Evolutionary conservation across 2,329 filamentous ascomycete species (phyloP), one percentile per base, ranked within the genome.

Genomic region (Aspergillus sp.): DNA sequence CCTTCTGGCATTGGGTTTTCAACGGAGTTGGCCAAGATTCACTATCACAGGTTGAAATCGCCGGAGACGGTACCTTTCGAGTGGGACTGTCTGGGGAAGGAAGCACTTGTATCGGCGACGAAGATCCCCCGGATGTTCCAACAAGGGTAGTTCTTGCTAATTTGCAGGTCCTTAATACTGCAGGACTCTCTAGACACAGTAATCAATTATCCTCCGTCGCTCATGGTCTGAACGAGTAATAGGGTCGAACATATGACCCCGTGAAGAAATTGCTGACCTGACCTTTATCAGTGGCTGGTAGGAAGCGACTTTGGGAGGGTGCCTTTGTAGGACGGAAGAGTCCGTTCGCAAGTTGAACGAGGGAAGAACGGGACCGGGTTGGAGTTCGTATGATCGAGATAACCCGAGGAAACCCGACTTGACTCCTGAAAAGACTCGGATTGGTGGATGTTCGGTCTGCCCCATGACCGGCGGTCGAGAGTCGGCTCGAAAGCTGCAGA

Each of bases 401-500:
- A 30, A 52, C 62, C 65, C 64, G 65, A 66, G 53, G 46, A 19
- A 55, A 62, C 64, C 65, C 64, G 62, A 59, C 58, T 60, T 53
- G 43, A 38, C 38, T 38, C 43, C 28, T 48, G 38, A 50, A 3
- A 30, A 28, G 50, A 15, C 34, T 52, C 9, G 47, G 45, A 66
- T 66, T 67, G 65, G 65, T 60, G 64, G 62, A 62, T 41, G 53
- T 45, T 46, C 22, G 28, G 54, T 55, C 61, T 60, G 60, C 61
- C 63, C 61, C 65, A 63, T 68, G 65, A 68, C 66, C 54, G 61
- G 54, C 59, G 48, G 59, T 45, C 49, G 54, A 61, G 52, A 31
- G 31, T 61, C 25, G 45, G 25, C 57, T 45, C 49, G 52, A 61
- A 41, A 45, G 58, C 67, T 70, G 67, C 66, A 68, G 49, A 67